Evolutionary conservation across 331 rosid species (phyloP), one percentile per base, ranked within the genome.

Genomic region (Telfairia occidentalis): DNA sequence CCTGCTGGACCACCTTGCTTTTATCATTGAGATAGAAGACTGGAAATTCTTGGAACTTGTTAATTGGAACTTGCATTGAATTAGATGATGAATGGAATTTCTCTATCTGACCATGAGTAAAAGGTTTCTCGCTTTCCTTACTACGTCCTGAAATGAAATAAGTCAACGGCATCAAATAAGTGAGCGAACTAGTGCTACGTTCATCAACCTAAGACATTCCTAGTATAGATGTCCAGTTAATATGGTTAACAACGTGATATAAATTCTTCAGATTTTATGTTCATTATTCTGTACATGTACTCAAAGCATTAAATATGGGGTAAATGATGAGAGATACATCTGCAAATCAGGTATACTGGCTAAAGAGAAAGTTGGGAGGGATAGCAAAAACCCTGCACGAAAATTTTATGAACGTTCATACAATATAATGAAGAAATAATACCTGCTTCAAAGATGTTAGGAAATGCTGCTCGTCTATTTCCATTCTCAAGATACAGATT

Each of bases 371-470:
- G 57, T 45, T 70, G 38, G 38, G 32, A n/a, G 40, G 57, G 26
- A 45, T 28, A 13, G 55, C 21, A 28, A 28, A 70, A 70, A n/a
- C 28, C 65, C 71, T 64, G 37, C 74, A 43, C 28, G 57, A 70
- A 24, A 70, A 4, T 5, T 28, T 28, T 28, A 45, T 15, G 42
- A 70, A 46, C 13, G 74, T 9, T 70, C 55, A 46, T 23, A 11
- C 26, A 70, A 46, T 46, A 26, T 70, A 28, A 46, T 1, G 58
- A 71, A 71, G 59, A 48, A 29, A 71, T 18, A 16, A 18, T 83
- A 94, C 98, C 98, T 87, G 96, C 83, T 80, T 87, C 89, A 63
- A 81, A 85, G 46, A 71, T 82, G 18, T 81, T 84, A 23, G 82
- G 78, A 76, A 84, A 74, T 89, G 91, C 82, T 76, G 78, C 84